Base-by-base conservation (phyloP, 306 rosid species). In the Cyamopsis tetragonoloba region DNA sequence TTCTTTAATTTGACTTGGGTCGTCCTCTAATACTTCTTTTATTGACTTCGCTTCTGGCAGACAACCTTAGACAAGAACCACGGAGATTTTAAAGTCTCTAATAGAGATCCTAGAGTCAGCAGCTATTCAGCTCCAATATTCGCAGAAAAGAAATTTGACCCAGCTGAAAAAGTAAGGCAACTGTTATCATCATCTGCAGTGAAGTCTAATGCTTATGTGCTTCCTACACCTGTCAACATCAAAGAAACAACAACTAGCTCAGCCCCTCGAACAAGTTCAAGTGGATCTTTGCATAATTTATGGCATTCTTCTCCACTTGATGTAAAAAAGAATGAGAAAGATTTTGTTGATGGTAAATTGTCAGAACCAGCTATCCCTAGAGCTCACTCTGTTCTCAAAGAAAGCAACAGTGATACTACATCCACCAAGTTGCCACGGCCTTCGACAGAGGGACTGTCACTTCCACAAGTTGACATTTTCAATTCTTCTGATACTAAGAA, bases 111-210 rank as follows among this genome's bases (percentile, higher is more conserved):
- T 30, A 79, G 86, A 80, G 58, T 71, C 53, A 68, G 83, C 77
- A 91, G 97, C 82, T 70, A 80, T 86, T 91, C 97, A 23, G 97
- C 96, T 58, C 97, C 97, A 68, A 86, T 88, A 72, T 30, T 74
- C 53, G 82, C 86, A 6, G 97, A 88, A 75, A 86, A 82, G 82
- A 88, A 86, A 78, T 88, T 84, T 81, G 97, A 91, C 79, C 87
- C 82, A 4, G 93, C 91, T 73, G 97, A 88, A 74, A 91, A 72
- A 81, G 86, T 76, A 17, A 88, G 75, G 75, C 88, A 88, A 68
- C 26, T 82, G 57, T 67, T 70, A 63, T 63, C 68, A 20, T 69
- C 84, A 62, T 38, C 87, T 49, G 4, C 88, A 15, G 56, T 84
- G 51, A 88, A 76, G 81, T 76, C 89, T 62, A 68, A 78, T 79